Base-by-base conservation (phyloP, 2,329 filamentous ascomycete genomes). In the Talaromyces pinophilus region DNA sequence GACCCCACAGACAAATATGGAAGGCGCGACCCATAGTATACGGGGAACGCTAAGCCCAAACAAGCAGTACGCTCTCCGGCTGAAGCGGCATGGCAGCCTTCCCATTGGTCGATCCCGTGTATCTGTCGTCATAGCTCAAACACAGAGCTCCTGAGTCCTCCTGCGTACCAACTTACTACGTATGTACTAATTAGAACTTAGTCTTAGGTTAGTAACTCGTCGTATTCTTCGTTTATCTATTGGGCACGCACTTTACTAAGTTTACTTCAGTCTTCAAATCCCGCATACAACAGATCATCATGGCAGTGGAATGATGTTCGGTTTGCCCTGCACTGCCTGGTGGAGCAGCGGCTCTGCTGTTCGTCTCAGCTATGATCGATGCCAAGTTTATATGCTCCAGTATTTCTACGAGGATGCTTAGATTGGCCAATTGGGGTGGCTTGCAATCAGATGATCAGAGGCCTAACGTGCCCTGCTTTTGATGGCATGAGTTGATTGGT, bases 31-130 rank as follows among this genome's bases (percentile, higher is more conserved):
- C 35, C 35, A 42, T 28, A 2, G 5, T 7, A 33, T 6, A 38
- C 19, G 55, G 55, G 55, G 55, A 52, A 28, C n/a, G 6, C 59
- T 54, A 62, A 15, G 1, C 60, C 60, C 60, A 25, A 62, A 17
- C 10, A 25, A 42, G 60, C 35, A 62, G 8, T 44, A 57, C 54
- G 54, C 33, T 38, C n/a, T 15, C 19, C 48, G 48, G 61, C 30
- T 62, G n/a, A 25, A 50, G 59, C 59, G 59, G 59, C 59, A 62
- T 52, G 28, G 25, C n/a, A 35, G 25, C 15, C 44, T 11, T 38
- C 44, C 30, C 25, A 61, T 61, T 61, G 59, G 59, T 13, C 42
- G 28, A 33, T n/a, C 8, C 5, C 30, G 2, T 38, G 2, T 38
- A 5, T 57, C n/a, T 57, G 30, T 57, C 54, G 54, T 57, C 54